phyloP scores from a whole-genome alignment of 1,284 basidiomycete species.

The Cutaneotrichosporon curvatum region DNA sequence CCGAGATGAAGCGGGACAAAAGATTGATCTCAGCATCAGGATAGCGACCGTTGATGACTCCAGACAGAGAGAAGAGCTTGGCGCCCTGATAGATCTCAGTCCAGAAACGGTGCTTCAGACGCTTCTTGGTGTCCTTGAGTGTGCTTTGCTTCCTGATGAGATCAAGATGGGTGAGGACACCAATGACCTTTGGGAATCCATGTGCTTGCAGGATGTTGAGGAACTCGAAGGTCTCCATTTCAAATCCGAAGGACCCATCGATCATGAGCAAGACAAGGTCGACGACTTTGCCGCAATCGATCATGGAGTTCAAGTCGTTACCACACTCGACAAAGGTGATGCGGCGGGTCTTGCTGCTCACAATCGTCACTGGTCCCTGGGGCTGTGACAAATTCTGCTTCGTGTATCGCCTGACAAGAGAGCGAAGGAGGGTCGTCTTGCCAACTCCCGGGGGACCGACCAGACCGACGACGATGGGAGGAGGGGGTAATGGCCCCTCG shows the following conservation, averaged over 20 bases:
- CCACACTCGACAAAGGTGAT: constrained; percentile 97
- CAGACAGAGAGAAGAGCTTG: constrained; percentile 96
- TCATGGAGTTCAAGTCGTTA: constrained; percentile 96
- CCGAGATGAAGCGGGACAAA: constrained; percentile 87
- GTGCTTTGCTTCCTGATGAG: constrained; percentile 88
- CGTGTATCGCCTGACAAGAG: constrained; percentile 83
- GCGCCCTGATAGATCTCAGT: constrained; percentile 98
- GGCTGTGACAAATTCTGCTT: constrained; percentile 89
- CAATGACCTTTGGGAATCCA: constrained; percentile 97
- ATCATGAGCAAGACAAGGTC: constrained; percentile 96
- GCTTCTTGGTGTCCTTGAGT: constrained; percentile 85
- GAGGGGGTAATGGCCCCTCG: constrained; percentile 55
- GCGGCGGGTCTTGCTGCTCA: constrained; percentile 79
- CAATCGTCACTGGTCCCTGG: constrained; percentile 93
- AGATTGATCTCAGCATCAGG: constrained; percentile 96
- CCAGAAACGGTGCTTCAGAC: constrained; percentile 99
- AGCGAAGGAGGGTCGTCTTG: constrained; percentile 90
- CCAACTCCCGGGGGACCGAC: constrained; percentile 97
- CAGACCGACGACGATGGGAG: constrained; percentile 91
- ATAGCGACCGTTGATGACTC: constrained; percentile 95
- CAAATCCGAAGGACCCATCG: constrained; percentile 95
- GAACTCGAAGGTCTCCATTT: constrained; percentile 99
- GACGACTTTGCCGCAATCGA: constrained; percentile 93
- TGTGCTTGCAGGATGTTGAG: constrained; percentile 94
- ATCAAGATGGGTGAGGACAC: constrained; percentile 91